Percentiles rank a stretch among this genome's conserved stretches.
phyloP scores from a whole-genome alignment of 345 rosid species.

The Adansonia digitata region DNA sequence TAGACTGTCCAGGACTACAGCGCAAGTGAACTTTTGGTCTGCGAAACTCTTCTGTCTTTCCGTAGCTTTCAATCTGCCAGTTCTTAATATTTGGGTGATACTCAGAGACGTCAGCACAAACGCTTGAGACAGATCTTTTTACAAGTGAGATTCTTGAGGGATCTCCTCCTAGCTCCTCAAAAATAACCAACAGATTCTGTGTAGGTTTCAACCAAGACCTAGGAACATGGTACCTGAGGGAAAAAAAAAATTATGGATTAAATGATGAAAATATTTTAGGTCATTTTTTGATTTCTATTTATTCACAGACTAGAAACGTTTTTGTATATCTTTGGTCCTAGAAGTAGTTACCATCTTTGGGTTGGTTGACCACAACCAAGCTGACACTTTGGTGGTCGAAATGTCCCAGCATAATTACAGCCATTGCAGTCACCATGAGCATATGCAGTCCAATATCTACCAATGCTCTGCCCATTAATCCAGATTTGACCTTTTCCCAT shows the following conservation, averaged over 20 bases:
- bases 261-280: not conserved
- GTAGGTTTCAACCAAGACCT: conserved; percentile 86
- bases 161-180: conserved; percentile 97
- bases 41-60: conserved; percentile 75
- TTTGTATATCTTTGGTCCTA: not conserved
- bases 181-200: conserved; percentile 74
- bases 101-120: conserved; percentile 88
- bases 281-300: not conserved
- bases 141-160: conserved; percentile 73
- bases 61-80: conserved; percentile 98
- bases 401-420: conserved; percentile 75
- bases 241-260: conserved; percentile 18
- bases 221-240: conserved; percentile 84
- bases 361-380: conserved; percentile 94
- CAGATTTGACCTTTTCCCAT: conserved; percentile 11
- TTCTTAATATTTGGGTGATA: conserved; percentile 90
- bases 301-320: not conserved
- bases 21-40: conserved; percentile 84
- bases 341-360: conserved; percentile 55
- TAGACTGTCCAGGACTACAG: conserved; percentile 74
- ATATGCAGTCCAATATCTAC: conserved; percentile 73
- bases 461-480: conserved; percentile 5
- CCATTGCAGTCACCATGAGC: conserved; percentile 75
- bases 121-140: conserved; percentile 71
- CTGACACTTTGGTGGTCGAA: conserved; percentile 77